Base-by-base conservation (phyloP, 2,329 filamentous ascomycete species). In the Fusarium lyarnte region DNA sequence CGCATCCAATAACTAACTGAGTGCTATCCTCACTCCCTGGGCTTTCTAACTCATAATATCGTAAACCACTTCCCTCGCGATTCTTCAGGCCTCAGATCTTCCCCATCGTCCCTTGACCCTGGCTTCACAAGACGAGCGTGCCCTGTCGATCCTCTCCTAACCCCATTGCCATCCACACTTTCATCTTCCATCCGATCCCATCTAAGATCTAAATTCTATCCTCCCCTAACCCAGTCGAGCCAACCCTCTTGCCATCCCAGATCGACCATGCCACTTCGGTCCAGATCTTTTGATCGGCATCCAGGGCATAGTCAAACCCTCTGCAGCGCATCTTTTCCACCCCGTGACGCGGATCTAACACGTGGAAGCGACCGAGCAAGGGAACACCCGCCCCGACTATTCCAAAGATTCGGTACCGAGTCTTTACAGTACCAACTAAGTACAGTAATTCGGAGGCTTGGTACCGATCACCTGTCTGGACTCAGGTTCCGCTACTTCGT, bases 201-300 rank as follows among this genome's bases (percentile, higher is more conserved):
- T 68, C 61, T 63, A 33, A 54, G 54, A 71, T 53, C 53, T 54
- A 54, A 58, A 55, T 60, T 60, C 23, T 19, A 29, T 46, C 43
- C 35, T 73, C 58, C 61, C 63, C 62, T 61, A 55, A 55, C 70
- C 69, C 66, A 73, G 66, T 25, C 51, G 63, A 72, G 54, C 54
- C 25, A 31, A 43, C 52, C 41, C 45, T 63, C 33, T 46, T 47
- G 51, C 38, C 51, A 35, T 59, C 43, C 53, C 52, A 41, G 51
- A 61, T 74, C 71, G 52, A 36, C 58, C 45, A 51, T 58, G 51
- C 27, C 49, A 60, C 64, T 57, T 59, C 52, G 54, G 58, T 66
- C 71, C 52, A 74, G 71, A 63, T 60, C 71, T 51, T 69, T 55
- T 74, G 71, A 74, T 74, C 71, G 67, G 45, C 71, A 72, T 27